Conservation (phyloP, 495 filamentous ascomycete species). For the Lophium mytilinum region DNA sequence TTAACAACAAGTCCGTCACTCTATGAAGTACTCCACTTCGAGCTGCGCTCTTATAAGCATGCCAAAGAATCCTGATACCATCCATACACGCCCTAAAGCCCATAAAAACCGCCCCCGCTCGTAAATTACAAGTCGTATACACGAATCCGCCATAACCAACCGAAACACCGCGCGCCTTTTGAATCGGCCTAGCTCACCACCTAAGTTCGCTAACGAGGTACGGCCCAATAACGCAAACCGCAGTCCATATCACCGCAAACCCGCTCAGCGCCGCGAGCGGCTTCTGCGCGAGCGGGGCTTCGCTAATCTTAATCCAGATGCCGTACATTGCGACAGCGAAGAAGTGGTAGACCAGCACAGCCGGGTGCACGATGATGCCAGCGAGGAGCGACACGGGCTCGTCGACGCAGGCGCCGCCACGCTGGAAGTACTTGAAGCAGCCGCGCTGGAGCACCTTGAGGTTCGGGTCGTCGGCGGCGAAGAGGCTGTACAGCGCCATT, state of each 20-base stretch:
- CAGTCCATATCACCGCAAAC: constrained; percentile 21
- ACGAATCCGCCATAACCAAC: no score
- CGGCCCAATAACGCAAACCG: constrained; percentile 25
- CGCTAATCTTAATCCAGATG: constrained; percentile 55
- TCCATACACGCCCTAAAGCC: no score
- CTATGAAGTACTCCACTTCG: no score
- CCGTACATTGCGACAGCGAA: constrained; percentile 84
- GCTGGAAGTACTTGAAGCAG: constrained; percentile 88
- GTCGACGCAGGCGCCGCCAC: constrained; percentile 59
- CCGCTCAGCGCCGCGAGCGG: constrained; percentile 15
- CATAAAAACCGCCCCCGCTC: no score
- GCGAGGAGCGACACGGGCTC: constrained; percentile 77
- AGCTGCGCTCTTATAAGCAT: no score
- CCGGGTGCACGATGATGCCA: constrained; percentile 69
- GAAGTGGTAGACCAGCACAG: constrained; percentile 83
- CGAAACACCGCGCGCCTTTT: neutral
- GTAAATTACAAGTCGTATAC: no score
- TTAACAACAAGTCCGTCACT: no score
- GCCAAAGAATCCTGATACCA: no score
- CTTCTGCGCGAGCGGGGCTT: constrained; percentile 2
- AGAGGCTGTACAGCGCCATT: constrained; percentile 80
- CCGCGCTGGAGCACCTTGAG: constrained; percentile 77
- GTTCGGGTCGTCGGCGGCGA: constrained; percentile 70
- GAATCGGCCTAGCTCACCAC: neutral
- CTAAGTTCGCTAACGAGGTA: constrained; percentile 25